Percentiles rank a stretch among this genome's conserved stretches.
Conservation (phyloP, 1,284 basidiomycete species). For the Moniliophthora roreri region DNA sequence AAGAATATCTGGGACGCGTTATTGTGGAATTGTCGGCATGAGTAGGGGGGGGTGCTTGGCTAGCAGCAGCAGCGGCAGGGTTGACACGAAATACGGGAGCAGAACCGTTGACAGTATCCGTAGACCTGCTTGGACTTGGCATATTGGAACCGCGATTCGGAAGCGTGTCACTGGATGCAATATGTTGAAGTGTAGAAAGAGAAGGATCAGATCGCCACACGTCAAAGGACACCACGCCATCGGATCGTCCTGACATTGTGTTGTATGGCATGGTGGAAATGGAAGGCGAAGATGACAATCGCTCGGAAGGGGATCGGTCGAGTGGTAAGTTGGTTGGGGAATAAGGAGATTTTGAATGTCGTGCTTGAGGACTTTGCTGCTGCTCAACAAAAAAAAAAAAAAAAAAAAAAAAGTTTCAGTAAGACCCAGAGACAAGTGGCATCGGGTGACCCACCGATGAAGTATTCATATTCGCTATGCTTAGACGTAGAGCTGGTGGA, state of each 20-base stretch:
- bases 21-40: neutral
- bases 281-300: no score
- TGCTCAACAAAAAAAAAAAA: no score
- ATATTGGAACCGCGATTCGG: constrained; percentile 26
- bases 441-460: neutral
- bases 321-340: neutral
- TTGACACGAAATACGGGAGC: constrained; percentile 34
- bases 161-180: constrained; percentile 40
- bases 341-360: constrained; percentile 4
- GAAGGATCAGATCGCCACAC: constrained; percentile 41
- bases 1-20: neutral
- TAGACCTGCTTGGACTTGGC: constrained; percentile 10
- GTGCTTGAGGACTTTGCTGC: neutral
- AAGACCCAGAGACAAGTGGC: neutral
- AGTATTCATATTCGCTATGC: neutral
- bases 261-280: no score
- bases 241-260: neutral
- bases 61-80: neutral
- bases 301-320: neutral
- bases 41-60: neutral
- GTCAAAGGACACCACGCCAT: constrained; percentile 32
- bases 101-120: constrained; percentile 30
- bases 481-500: constrained; percentile 3
- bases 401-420: no score
- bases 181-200: constrained; percentile 41